Base-by-base conservation (phyloP, 2,329 filamentous ascomycete species). In the Hirsutella rhossiliensis region DNA sequence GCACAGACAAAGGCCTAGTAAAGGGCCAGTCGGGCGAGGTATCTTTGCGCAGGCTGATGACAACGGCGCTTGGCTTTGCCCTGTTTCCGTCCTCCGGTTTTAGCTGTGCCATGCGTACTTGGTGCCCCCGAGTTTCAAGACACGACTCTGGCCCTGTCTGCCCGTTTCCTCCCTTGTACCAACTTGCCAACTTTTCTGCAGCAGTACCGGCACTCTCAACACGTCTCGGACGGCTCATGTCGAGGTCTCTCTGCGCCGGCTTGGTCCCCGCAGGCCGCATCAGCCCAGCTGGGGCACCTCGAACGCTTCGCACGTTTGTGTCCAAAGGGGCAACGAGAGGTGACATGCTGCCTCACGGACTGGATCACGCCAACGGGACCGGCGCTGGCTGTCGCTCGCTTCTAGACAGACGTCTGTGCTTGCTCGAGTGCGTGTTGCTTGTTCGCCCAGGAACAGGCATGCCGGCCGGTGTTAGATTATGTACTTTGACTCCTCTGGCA, bases 71-170 rank as follows among this genome's bases (percentile, higher is more conserved):
- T n/a, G n/a, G n/a, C 23, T 23, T 7, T 23, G 23, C 23, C 23
- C 23, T 23, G 23, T 23, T 23, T 23, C 23, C 23, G 23, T 23
- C 7, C 4, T 23, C 23, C 31, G 30, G 23, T 37, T 19, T 42
- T 42, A 36, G 41, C 41, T 42, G 30, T 42, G 20, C 41, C 41
- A 18, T 42, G 18, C 23, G 30, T 20, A 36, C 15, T 30, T 18
- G 28, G 39, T 37, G 27, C 38, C 39, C 34, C 32, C 29, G 27
- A 31, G 39, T 41, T 38, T 41, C 43, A 45, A 41, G 43, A 41
- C 39, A 45, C 38, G 40, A 38, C 20, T 27, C 30, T 38, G 34
- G 43, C 17, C 30, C n/a, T 20, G 27, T 28, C 32, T 37, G 17
- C n/a, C 27, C 39, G 17, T n/a, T 29, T 11, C n/a, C 11, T 23